phyloP scores from a whole-genome alignment of 768 basidiomycete genomes.

The Boletus speciosus region DNA sequence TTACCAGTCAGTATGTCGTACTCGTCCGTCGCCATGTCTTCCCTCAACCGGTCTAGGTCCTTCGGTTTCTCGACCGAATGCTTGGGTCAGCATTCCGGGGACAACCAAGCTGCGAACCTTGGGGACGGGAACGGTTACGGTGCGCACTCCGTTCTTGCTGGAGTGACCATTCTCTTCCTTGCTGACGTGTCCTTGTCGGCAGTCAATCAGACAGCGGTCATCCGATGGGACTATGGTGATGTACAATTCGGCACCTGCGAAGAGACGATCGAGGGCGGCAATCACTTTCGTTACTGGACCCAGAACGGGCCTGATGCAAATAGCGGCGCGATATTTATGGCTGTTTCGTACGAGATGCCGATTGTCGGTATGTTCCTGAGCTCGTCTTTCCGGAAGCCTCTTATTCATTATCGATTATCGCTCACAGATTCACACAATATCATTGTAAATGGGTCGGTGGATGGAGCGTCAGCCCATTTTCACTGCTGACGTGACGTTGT shows the following conservation, averaged over 20 bases:
- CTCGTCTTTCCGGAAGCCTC: constrained; percentile 7
- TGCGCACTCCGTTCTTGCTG: constrained; percentile 36
- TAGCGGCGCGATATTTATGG: constrained; percentile 75
- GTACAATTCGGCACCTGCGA: constrained; percentile 78
- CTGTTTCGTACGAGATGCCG: constrained; percentile 69
- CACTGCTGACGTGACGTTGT: not conserved
- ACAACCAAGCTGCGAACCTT: constrained; percentile 66
- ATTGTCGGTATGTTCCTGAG: constrained; percentile 44
- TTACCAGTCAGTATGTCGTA: constrained; percentile 55
- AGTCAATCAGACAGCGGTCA: constrained; percentile 83
- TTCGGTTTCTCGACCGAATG: constrained; percentile 76
- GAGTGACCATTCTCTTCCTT: not conserved
- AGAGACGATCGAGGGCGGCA: constrained; percentile 82
- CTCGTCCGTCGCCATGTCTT: not conserved
- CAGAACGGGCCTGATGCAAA: constrained; percentile 66
- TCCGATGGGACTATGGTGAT: constrained; percentile 83
- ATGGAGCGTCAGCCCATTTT: not conserved
- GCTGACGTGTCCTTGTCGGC: constrained; percentile 3
- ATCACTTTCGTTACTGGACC: constrained; percentile 86
- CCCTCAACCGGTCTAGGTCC: constrained; percentile 38
- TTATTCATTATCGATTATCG: not conserved
- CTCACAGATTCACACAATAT: constrained; percentile 63
- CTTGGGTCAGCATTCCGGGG: constrained; percentile 74
- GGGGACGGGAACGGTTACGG: constrained; percentile 79
- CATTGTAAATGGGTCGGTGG: constrained; percentile 58